Percentiles rank a stretch among this genome's conserved stretches.
Conservation (phyloP, 331 rosid genomes). For the Pyrus hybrid region DNA sequence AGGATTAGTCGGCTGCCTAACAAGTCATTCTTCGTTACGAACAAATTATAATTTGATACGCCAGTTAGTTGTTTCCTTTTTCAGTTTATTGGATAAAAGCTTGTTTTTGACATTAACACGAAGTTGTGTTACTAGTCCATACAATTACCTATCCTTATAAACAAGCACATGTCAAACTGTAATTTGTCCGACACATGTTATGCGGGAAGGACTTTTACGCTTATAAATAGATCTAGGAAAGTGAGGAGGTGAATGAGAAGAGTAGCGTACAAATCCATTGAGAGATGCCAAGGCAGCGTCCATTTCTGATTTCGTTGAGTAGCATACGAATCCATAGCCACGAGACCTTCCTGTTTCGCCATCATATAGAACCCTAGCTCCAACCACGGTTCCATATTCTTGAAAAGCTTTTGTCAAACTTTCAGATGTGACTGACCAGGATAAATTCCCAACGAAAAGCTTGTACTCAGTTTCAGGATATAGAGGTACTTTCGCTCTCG, state of each 20-base stretch:
- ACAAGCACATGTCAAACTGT: not conserved
- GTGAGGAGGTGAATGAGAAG: not conserved
- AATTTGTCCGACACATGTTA: not conserved
- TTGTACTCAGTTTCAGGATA: conserved; percentile 84
- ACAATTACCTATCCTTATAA: not conserved
- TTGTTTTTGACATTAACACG: not conserved
- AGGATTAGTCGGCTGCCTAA: not conserved
- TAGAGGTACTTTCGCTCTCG: conserved; percentile 67
- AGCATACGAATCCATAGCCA: conserved; percentile 91
- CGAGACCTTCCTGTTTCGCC: conserved; percentile 88
- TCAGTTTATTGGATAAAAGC: not conserved
- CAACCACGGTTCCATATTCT: conserved; percentile 80
- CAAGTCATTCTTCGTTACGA: not conserved
- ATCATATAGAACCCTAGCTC: conserved; percentile 79
- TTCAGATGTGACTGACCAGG: conserved; percentile 89
- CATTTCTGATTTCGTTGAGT: conserved; percentile 65
- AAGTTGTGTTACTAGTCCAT: not conserved
- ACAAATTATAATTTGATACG: not conserved
- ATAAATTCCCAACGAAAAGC: conserved; percentile 80
- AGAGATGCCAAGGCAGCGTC: conserved; percentile 64
- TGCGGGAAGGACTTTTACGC: not conserved
- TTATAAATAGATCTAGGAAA: no score
- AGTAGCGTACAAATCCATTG: conserved; percentile 54
- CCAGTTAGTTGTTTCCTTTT: not conserved
- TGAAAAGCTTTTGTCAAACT: conserved; percentile 60